These are phyloP conservation scores for Epichloe amarillans DNA, from an alignment of 2,329 filamentous ascomycete species.

Conservation along the genomic window DNA sequence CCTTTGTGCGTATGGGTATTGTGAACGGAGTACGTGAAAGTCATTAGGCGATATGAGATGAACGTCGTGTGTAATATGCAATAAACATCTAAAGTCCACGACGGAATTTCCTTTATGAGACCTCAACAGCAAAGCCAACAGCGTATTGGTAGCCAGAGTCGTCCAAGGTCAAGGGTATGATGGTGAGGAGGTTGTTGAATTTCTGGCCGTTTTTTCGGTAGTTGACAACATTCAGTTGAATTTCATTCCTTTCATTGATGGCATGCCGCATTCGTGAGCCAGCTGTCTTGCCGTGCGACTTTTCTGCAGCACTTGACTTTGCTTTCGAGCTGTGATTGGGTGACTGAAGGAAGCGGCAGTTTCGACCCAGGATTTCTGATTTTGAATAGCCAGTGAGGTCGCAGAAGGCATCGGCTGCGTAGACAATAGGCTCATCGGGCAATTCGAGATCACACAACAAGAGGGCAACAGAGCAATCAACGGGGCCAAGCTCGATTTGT, in stretches of 20 bases:
- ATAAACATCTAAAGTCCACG: neutral
- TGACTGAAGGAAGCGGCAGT: constrained; percentile 75
- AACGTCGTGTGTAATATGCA: neutral
- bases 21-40: neutral
- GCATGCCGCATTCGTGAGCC: constrained; percentile 40
- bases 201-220: constrained; percentile 68
- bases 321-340: constrained; percentile 39
- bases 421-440: constrained; percentile 68
- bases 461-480: constrained; percentile 75
- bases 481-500: constrained; percentile 63
- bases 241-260: constrained; percentile 29
- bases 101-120: constrained; percentile 21
- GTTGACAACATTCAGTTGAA: constrained; percentile 51
- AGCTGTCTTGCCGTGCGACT: constrained; percentile 31
- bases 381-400: constrained; percentile 66
- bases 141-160: constrained; percentile 54
- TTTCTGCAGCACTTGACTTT: neutral
- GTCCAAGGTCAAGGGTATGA: constrained; percentile 66
- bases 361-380: constrained; percentile 61
- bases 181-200: constrained; percentile 74
- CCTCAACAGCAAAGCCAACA: constrained; percentile 69
- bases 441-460: constrained; percentile 66
- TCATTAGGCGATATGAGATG: neutral
- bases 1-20: neutral
- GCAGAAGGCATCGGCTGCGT: constrained; percentile 70